Evolutionary conservation across 1,284 basidiomycete species (phyloP), one percentile per base, ranked within the genome.

Genomic region (Ustilago trichophora): DNA sequence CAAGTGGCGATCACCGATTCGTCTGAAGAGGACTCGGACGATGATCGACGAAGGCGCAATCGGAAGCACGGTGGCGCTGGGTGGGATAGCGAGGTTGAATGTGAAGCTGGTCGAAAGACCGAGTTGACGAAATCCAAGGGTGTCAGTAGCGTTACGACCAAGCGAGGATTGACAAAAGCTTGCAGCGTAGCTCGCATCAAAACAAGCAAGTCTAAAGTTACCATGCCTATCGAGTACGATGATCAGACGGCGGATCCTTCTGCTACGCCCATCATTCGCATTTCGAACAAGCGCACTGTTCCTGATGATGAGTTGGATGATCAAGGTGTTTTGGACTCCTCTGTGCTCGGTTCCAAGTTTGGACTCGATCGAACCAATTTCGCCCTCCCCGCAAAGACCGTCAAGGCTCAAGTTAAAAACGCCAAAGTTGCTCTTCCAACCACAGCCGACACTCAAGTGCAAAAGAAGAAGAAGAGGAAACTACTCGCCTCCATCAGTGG

Each of bases 391-490:
- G 22, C 40, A 9, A 2, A 12, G 19, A 41, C n/a, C n/a, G n/a
- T n/a, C n/a, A n/a, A n/a, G n/a, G n/a, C n/a, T n/a, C n/a, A 40
- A 18, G 8, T 25, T 12, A 51, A 38, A 16, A 12, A 18, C 13
- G 18, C 41, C 10, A 56, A 50, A 29, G 27, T 13, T 35, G n/a
- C 42, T 18, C 21, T 19, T 26, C 37, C 46, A n/a, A n/a, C n/a
- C n/a, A n/a, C n/a, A n/a, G n/a, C n/a, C n/a, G n/a, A n/a, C n/a
- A n/a, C n/a, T 34, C 46, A 40, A 9, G 25, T 40, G 31, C 36
- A 26, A 24, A 58, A 56, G 64, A 68, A 68, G 50, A 68, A 67
- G 49, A 67, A 68, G 29, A 53, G 65, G 29, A 68, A 68, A 44
- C 35, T 68, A 37, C 32, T 68, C 10, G 57, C 53, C 8, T 56